phyloP scores from a whole-genome alignment of 257 asterid species.

The Schizonepeta tenuifolia region DNA sequence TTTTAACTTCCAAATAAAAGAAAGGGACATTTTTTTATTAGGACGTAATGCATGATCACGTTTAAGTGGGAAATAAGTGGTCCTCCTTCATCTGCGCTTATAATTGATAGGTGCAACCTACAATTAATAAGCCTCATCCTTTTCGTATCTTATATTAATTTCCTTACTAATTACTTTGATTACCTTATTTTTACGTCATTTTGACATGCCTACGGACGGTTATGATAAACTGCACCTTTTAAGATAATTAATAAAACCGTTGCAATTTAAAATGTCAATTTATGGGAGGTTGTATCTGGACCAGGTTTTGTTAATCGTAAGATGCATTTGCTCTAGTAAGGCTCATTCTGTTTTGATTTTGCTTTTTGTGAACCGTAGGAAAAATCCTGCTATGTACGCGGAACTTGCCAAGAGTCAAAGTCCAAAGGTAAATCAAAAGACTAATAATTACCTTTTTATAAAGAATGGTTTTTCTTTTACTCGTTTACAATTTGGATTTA shows the following conservation, averaged over 20 bases:
- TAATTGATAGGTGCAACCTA: neutral
- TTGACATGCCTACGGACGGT: neutral
- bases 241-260: neutral
- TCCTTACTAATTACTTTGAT: neutral
- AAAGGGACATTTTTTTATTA: neutral
- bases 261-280: neutral
- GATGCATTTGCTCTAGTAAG: neutral
- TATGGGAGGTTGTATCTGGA: neutral
- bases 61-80: neutral
- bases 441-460: too few relatives aligned
- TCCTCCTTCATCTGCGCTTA: conserved; percentile 6
- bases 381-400: conserved; percentile 40
- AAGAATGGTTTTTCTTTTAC: too few relatives aligned
- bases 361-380: conserved; percentile 26
- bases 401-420: conserved; percentile 49
- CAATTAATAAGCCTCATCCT: neutral
- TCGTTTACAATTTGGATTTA: neutral
- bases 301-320: neutral
- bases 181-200: neutral
- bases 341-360: neutral
- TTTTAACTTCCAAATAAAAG: too few relatives aligned
- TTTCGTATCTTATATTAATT: neutral
- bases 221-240: neutral
- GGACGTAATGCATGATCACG: neutral
- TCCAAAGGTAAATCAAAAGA: conserved; percentile 46